Percentiles rank a stretch among this genome's conserved stretches.
Conservation (phyloP, 148 eudicot genomes). For the Rhododendron simsii region DNA sequence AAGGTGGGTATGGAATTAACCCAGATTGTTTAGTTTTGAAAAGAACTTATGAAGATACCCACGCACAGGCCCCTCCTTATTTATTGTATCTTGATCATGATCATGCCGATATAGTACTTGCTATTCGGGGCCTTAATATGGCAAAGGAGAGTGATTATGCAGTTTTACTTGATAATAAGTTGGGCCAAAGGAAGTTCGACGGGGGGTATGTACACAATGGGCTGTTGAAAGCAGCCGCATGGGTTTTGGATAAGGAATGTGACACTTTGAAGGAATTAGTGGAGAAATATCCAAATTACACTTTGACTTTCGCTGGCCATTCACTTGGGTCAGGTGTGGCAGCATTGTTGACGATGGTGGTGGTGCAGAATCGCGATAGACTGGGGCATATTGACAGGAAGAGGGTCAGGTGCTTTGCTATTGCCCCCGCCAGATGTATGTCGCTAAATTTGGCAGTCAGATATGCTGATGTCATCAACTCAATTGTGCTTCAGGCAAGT, state of each 20-base stretch:
- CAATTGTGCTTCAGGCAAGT: slow-evolving; percentile 89
- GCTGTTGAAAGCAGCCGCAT: slow-evolving; percentile 67
- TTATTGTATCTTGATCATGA: slow-evolving; percentile 74
- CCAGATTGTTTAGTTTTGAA: slow-evolving; percentile 49
- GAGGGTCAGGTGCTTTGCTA: slow-evolving; percentile 82
- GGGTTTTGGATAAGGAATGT: slow-evolving; percentile 69
- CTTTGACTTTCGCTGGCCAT: slow-evolving; percentile 80
- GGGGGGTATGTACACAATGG: slow-evolving; percentile 99
- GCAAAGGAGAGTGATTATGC: slow-evolving; percentile 86
- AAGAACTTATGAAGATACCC: slow-evolving; percentile 60
- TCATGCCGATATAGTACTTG: slow-evolving; percentile 77
- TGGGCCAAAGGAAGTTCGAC: slow-evolving; percentile 82
- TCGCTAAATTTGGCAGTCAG: slow-evolving; percentile 92
- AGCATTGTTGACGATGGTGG: slow-evolving; percentile 68
- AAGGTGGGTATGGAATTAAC: slow-evolving; percentile 75
- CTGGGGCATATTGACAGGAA: slow-evolving; percentile 70
- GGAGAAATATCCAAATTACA: slow-evolving; percentile 66
- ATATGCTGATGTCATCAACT: slow-evolving; percentile 95
- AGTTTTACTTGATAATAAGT: slow-evolving; percentile 77
- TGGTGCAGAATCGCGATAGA: slow-evolving; percentile 55
- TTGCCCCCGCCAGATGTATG: slow-evolving; percentile 96
- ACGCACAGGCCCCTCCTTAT: slow-evolving; percentile 68
- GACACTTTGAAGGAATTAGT: slow-evolving; percentile 56
- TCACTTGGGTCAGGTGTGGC: slow-evolving; percentile 98
- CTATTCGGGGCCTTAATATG: slow-evolving; percentile 82